phyloP scores from a whole-genome alignment of 163 green algal genomes.

The Trebouxiophyceae sp. region DNA sequence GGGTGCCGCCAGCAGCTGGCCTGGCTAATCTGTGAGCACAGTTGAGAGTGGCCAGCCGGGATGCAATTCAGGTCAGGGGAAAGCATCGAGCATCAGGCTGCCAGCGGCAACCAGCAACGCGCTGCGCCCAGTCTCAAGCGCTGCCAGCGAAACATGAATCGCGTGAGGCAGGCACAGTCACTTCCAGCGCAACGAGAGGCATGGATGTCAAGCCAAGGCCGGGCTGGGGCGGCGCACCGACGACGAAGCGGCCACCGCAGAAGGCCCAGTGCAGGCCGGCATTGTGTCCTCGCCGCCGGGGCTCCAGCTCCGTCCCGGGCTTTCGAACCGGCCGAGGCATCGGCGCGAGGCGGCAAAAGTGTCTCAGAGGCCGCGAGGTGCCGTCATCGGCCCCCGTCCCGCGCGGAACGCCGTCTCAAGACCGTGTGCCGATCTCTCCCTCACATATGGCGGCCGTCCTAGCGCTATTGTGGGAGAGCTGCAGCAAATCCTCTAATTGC shows the following conservation, averaged over 20 bases:
- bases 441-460: no score
- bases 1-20: no score
- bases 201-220: neutral
- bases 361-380: neutral
- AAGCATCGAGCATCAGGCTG: neutral
- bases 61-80: neutral
- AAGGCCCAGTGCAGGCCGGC: slow-evolving; percentile 33
- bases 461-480: no score
- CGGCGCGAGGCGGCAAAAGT: neutral
- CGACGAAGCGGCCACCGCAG: slow-evolving; percentile 16
- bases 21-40: no score
- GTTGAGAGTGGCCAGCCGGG: neutral
- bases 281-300: slow-evolving; percentile 25
- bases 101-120: neutral
- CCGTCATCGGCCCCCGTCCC: no score
- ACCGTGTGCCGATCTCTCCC: no score
- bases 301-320: neutral
- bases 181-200: neutral
- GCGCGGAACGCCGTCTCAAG: no score
- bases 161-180: no score
- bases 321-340: neutral
- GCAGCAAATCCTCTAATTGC: no score
- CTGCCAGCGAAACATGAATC: slow-evolving; percentile 5
- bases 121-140: neutral
- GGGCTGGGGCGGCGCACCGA: slow-evolving; percentile 21